These are phyloP conservation scores for Trichoderma koningiopsis DNA, from an alignment of 2,329 filamentous ascomycete species.

Conservation along the genomic window DNA sequence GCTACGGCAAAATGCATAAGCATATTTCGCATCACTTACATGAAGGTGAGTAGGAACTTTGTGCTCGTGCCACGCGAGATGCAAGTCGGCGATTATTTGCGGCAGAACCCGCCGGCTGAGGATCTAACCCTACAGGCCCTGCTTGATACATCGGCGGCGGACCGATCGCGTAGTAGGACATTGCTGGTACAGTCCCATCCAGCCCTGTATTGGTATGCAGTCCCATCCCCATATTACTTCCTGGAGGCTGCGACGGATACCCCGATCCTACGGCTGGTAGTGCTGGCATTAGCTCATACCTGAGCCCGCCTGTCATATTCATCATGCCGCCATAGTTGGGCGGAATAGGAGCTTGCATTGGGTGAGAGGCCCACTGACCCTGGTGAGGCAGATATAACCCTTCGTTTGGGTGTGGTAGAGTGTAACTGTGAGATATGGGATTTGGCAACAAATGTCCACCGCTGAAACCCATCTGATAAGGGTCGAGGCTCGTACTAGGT, in stretches of 20 bases:
- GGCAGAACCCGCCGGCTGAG: conserved; percentile 26
- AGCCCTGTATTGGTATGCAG: conserved; percentile 29
- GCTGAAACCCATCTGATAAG: conserved; percentile 29
- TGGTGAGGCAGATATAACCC: background rate
- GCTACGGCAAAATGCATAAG: background rate
- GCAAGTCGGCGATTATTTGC: conserved; percentile 18
- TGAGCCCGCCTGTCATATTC: background rate
- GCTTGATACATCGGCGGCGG: conserved; percentile 22
- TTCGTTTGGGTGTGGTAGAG: conserved; percentile 27
- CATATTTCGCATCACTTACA: conserved; percentile 13
- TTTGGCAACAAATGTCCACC: conserved; percentile 33
- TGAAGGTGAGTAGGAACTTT: background rate
- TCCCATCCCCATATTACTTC: conserved; percentile 15
- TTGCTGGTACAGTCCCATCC: conserved; percentile 31
- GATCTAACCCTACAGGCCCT: conserved; percentile 20
- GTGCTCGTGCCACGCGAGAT: background rate
- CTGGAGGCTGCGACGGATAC: conserved; percentile 4
- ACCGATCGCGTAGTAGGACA: conserved; percentile 27
- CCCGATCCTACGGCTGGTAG: background rate
- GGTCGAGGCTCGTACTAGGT: conserved; percentile 29
- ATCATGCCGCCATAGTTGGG: background rate
- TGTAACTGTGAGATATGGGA: conserved; percentile 28
- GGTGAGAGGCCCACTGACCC: conserved; percentile 5
- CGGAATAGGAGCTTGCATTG: conserved; percentile 1
- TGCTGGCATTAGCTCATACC: background rate